Base-by-base conservation (phyloP, 2,329 filamentous ascomycete species). In the Moelleriella libera region DNA sequence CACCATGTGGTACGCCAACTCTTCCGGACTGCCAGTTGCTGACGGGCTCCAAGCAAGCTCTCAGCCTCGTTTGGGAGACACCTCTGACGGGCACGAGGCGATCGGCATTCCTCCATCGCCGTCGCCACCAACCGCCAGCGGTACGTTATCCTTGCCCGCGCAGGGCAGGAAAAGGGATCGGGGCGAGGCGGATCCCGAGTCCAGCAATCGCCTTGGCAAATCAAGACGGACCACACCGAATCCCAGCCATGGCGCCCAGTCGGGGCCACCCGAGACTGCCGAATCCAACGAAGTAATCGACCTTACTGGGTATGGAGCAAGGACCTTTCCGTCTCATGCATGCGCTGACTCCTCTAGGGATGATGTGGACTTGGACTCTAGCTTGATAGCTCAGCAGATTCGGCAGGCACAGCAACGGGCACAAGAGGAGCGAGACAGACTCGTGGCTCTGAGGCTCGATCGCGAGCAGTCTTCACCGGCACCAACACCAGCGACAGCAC, bases 281-380 rank as follows among this genome's bases (percentile, higher is more conserved):
- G 50, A 46, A n/a, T 39, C 47, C 21, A 34, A 57, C 42, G 58
- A 62, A 21, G 47, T 68, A 37, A 67, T 70, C 47, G 67, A 71
- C 54, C 62, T 71, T 54, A 70, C 67, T 51, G 66, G 65, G 62
- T 66, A 61, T 49, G 59, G 50, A 8, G 34, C 34, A 9, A 8
- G 34, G 12, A 37, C 12, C 3, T 37, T 39, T 34, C 9, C 12
- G 7, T 40, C 12, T 9, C 21, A 32, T 31, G 9, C 32, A 30
- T 8, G 30, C 30, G 14, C 14, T 42, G 30, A 44, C 29, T 12
- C 29, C 21, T 45, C 10, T 30, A 49, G 48, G 63, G 62, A 64
- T 39, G 63, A 66, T 55, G 62, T 65, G 47, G 55, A 66, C 12
- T 34, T 54, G 39, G 53, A 53, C 45, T 50, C 58, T 21, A 53